Conservation (phyloP, 1,139 yeast genomes). For the Taiozyma sp. region DNA sequence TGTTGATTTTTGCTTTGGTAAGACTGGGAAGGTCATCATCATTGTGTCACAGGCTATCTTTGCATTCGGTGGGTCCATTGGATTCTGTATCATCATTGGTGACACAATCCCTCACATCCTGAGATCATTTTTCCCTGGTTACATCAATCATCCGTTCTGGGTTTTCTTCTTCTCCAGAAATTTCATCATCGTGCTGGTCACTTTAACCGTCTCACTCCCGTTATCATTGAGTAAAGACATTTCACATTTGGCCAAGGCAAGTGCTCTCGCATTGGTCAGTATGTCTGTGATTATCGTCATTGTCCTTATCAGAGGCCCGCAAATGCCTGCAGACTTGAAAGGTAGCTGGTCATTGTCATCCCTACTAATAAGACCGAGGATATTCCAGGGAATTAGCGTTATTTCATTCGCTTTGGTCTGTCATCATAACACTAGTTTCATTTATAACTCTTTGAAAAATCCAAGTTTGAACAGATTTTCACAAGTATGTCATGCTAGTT, state of each 20-base stretch:
- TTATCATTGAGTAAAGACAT: constrained; percentile 76
- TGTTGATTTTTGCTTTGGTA: constrained; percentile 75
- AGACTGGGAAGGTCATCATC: constrained; percentile 59
- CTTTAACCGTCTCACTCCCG: constrained; percentile 75
- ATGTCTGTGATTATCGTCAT: constrained; percentile 75
- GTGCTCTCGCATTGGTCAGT: constrained; percentile 79
- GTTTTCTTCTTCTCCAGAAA: constrained; percentile 60
- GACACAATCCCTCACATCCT: constrained; percentile 92
- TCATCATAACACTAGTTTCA: constrained; percentile 88
- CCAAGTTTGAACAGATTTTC: constrained; percentile 76
- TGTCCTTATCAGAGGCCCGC: constrained; percentile 72
- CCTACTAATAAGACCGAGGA: constrained; percentile 54
- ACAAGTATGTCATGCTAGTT: constrained; percentile 75
- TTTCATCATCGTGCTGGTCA: constrained; percentile 60
- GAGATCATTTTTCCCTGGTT: constrained; percentile 54
- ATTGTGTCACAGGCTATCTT: constrained; percentile 77
- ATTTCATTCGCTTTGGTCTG: constrained; percentile 93
- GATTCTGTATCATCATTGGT: constrained; percentile 91
- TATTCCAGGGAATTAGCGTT: constrained; percentile 87
- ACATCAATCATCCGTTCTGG: constrained; percentile 34
- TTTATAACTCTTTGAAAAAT: constrained; percentile 72
- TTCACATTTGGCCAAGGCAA: constrained; percentile 81
- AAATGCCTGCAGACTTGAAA: constrained; percentile 40
- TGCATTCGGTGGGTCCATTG: constrained; percentile 94
- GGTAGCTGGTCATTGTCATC: constrained; percentile 41